Base-by-base conservation (phyloP, 495 filamentous ascomycete species). In the Tirmania nivea region DNA sequence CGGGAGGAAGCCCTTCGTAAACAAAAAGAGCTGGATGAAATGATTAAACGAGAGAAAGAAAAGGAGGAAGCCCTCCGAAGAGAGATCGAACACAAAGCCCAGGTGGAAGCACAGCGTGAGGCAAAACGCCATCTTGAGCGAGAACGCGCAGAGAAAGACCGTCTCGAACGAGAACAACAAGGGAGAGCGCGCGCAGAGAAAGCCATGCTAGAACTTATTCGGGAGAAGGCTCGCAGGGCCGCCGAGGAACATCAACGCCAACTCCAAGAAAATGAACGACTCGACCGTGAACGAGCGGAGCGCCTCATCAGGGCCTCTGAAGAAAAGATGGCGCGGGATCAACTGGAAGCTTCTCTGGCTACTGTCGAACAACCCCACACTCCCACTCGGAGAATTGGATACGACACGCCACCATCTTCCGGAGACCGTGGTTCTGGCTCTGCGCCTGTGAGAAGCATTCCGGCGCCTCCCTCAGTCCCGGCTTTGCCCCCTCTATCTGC, bases 61-160 rank as follows among this genome's bases (percentile, higher is more conserved):
- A 45, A 45, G 39, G 39, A 45, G 39, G 39, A 45, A 19, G 39
- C 12, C 12, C 39, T 45, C 14, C 39, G 39, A 19, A 14, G 39
- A 14, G 39, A 45, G 39, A 45, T 45, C 17, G 39, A 45, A 19
- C 39, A 45, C 39, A 45, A 45, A 45, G 14, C 17, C 8, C 39
- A 19, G 39, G 39, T 19, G 14, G 39, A 45, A 19, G 14, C 14
- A 14, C 39, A 14, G 8, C 39, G 39, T 19, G 39, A 45, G 39
- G 39, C 39, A 14, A 1, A 19, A 19, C 39, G 12, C 8, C 55
- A 57, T 19, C 48, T 55, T 16, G 63, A 63, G 35, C 67, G 66
- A 47, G 73, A 77, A 56, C 54, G 68, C 35, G 67, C 61, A 50
- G 70, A 71, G 60, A 61, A 67, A 16, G 70, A 73, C 55, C 65